These are phyloP conservation scores for Craspedostauros australis DNA, from an alignment of 108 stramenopile genomes.

Conservation along the genomic window DNA sequence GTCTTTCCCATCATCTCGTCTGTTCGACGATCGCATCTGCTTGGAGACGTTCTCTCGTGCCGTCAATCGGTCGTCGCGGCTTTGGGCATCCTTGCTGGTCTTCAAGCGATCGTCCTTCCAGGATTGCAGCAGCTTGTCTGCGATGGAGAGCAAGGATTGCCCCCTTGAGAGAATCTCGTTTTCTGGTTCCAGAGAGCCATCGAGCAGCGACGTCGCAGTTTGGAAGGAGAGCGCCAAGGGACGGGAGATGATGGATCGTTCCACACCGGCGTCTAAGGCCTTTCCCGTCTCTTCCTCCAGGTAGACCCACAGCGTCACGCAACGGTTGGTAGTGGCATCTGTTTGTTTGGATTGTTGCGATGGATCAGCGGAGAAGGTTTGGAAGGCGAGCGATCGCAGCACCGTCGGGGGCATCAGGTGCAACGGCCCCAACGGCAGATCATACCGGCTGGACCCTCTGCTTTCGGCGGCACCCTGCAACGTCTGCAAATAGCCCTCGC, in stretches of 20 bases:
- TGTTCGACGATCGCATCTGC: conserved; percentile 13
- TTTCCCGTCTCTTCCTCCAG: conserved; percentile 74
- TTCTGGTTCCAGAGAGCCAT: conserved; percentile 4
- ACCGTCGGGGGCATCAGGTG: conserved; percentile 78
- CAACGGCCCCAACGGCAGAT: conserved; percentile 70
- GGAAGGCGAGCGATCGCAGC: conserved; percentile 48
- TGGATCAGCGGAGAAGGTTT: conserved; percentile 15
- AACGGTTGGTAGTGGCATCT: conserved; percentile 36
- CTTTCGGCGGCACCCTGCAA: conserved; percentile 43
- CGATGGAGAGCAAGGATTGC: background rate
- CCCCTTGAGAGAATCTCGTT: background rate
- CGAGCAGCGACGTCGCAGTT: conserved; percentile 50
- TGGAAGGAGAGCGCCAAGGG: conserved; percentile 58
- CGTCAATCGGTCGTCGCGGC: conserved; percentile 53
- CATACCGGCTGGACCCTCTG: conserved; percentile 72
- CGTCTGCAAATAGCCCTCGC: conserved; percentile 4
- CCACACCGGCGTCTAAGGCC: conserved; percentile 73
- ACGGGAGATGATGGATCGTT: conserved; percentile 57
- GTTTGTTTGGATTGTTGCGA: conserved; percentile 1
- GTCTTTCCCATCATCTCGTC: conserved; percentile 40
- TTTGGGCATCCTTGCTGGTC: conserved; percentile 40
- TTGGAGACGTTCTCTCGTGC: conserved; percentile 45
- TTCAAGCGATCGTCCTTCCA: conserved; percentile 23
- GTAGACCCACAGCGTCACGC: conserved; percentile 83
- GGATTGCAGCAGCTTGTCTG: conserved; percentile 10